Evolutionary conservation across 805 yeast species (phyloP).

Genomic region (Saccharomycopsis capsularis): DNA sequence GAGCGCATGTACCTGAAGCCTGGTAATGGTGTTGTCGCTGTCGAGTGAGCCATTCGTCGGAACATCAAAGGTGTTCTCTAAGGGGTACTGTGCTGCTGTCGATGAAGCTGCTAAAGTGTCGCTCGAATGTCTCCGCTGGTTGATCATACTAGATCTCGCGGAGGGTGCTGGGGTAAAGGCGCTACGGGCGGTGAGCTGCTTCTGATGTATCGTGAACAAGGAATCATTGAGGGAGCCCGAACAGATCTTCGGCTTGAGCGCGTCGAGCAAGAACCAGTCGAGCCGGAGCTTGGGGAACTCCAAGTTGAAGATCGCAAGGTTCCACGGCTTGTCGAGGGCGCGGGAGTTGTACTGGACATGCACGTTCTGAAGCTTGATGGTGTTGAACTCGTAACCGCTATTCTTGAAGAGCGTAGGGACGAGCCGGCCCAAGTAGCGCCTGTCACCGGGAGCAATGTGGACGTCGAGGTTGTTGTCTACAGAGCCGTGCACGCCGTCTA

Average conservation of each 20-base stretch:
- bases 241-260: conserved; percentile 61
- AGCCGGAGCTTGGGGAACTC: conserved; percentile 56
- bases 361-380: conserved; percentile 13
- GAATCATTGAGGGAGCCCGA: conserved; percentile 73
- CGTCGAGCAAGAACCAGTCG: conserved; percentile 53
- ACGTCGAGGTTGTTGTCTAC: conserved; percentile 5
- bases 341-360: conserved; percentile 9
- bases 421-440: conserved; percentile 9
- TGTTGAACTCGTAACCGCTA: conserved; percentile 11
- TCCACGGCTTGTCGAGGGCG: conserved; percentile 31
- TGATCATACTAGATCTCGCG: too few relatives aligned
- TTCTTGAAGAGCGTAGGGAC: conserved; percentile 10
- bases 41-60: background rate
- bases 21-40: conserved; percentile 2
- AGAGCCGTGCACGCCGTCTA: conserved; percentile 79
- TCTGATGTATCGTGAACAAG: conserved; percentile 68
- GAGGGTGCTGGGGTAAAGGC: background rate
- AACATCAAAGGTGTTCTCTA: background rate
- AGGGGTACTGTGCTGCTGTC: background rate
- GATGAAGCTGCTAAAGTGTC: background rate
- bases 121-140: background rate
- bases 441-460: conserved; percentile 9
- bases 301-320: conserved; percentile 56
- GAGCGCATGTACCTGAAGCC: conserved; percentile 31
- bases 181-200: conserved; percentile 38